Evolutionary conservation across 1,139 yeast species (phyloP), one percentile per base, ranked within the genome.

Genomic region (Kazachstania sp.): DNA sequence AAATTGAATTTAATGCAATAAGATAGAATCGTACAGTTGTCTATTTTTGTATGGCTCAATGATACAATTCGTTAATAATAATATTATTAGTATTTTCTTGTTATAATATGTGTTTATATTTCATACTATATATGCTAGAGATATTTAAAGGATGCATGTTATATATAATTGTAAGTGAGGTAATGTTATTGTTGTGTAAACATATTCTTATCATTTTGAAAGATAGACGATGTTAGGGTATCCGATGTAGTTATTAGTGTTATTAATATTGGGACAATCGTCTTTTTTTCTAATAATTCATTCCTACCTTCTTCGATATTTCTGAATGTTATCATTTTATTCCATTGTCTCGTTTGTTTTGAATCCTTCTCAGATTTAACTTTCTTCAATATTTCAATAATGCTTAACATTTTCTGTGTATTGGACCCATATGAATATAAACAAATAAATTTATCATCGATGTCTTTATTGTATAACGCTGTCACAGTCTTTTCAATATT

Each of bases 361-460:
- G 28, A 39, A 15, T 40, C 37, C 7, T 35, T 29, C 3, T 20
- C 42, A n/a, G 39, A 37, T 29, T 48, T 37, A 16, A 40, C 40
- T 16, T 46, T 53, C 48, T 59, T 61, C 39, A 49, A 49, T 11
- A 60, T 51, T 45, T 61, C 65, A 7, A 59, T 37, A 11, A 59
- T 47, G 37, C 60, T 57, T 13, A 61, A 49, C 47, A 54, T 44
- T 46, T 59, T 57, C 43, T 60, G 64, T 20, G 60, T 48, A 47
- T 61, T 64, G 34, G 53, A 51, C 3, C 65, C 65, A 45, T 58
- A 60, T 1, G 64, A 51, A 37, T 48, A 59, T n/a, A 60, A 16
- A 39, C 58, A 55, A 6, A 47, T 7, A 4, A 42, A 28, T 28
- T 42, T 31, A 16, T 41, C 35, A 5, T 6, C 12, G 4, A 23